These are phyloP conservation scores for Actinidia arguta DNA, from an alignment of 179 eudicot species.

Conservation along the genomic window DNA sequence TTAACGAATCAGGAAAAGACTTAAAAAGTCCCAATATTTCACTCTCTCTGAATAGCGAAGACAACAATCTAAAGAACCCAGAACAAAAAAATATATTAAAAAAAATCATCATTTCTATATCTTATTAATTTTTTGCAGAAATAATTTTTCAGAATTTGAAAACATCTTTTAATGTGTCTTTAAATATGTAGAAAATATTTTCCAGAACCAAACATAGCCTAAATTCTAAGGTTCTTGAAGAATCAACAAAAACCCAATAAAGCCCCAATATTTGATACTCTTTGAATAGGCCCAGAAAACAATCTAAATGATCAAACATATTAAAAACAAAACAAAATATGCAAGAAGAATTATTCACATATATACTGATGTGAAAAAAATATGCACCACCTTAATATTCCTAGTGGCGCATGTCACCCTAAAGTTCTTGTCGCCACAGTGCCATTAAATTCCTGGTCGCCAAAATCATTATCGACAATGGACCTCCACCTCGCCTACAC, in stretches of 20 bases:
- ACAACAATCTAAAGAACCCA: neutral
- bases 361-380: too few species aligned
- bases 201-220: neutral
- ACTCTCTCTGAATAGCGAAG: slow-evolving; percentile 8
- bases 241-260: too few species aligned
- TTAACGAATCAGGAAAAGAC: neutral
- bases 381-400: too few species aligned
- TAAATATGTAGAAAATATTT: too few species aligned
- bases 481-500: too few species aligned
- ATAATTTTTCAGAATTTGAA: neutral
- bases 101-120: neutral
- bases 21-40: neutral
- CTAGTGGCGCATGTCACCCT: too few species aligned
- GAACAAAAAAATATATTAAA: neutral
- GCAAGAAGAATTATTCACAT: neutral
- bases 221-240: neutral
- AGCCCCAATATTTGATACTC: too few species aligned
- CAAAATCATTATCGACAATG: too few species aligned
- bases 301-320: neutral
- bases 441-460: too few species aligned
- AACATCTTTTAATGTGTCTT: too few species aligned
- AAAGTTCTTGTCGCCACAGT: too few species aligned
- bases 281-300: neutral
- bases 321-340: neutral
- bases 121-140: neutral